Percentiles rank a stretch among this genome's conserved stretches.
These are phyloP conservation scores for Hemisphaericaspora xylanilytica DNA, from an alignment of 1,139 yeast genomes.

Conservation along the genomic window DNA sequence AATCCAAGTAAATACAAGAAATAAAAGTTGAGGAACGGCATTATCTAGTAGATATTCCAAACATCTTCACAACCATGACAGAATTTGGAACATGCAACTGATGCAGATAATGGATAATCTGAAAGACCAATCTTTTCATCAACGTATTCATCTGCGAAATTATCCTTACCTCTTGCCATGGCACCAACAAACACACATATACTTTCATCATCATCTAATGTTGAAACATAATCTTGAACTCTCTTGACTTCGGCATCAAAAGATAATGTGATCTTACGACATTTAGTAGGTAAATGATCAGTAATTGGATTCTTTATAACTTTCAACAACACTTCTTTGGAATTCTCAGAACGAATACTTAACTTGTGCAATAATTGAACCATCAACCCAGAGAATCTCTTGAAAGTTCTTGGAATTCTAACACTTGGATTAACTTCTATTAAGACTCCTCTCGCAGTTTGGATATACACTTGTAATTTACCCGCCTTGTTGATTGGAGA, in stretches of 20 bases:
- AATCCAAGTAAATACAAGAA: slow-evolving; percentile 3
- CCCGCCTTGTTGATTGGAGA: slow-evolving; percentile 98
- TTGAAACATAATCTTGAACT: slow-evolving; percentile 83
- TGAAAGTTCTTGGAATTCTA: slow-evolving; percentile 96
- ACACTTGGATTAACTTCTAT: slow-evolving; percentile 95
- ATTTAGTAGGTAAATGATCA: slow-evolving; percentile 93
- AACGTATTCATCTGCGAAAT: slow-evolving; percentile 93
- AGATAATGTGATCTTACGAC: slow-evolving; percentile 90
- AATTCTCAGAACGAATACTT: slow-evolving; percentile 89
- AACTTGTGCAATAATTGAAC: slow-evolving; percentile 91
- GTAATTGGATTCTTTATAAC: slow-evolving; percentile 97
- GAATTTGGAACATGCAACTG: slow-evolving; percentile 96
- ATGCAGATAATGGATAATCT: slow-evolving; percentile 92
- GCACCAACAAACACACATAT: slow-evolving; percentile 98
- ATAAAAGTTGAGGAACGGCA: background rate
- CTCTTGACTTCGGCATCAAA: slow-evolving; percentile 86
- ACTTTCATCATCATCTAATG: slow-evolving; percentile 84
- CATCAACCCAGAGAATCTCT: slow-evolving; percentile 96
- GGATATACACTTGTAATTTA: slow-evolving; percentile 90
- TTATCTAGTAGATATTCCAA: slow-evolving; percentile 66
- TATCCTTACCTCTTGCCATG: slow-evolving; percentile 98
- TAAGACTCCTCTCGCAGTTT: slow-evolving; percentile 90
- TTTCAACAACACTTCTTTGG: slow-evolving; percentile 88
- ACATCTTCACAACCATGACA: slow-evolving; percentile 99
- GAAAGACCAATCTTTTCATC: slow-evolving; percentile 97